A percentile compares a stretch with the other conserved stretches of the same genome.
Evolutionary conservation across 192 early-diverging fungal species (phyloP).

Genomic region (Entomortierella chlamydospora): DNA sequence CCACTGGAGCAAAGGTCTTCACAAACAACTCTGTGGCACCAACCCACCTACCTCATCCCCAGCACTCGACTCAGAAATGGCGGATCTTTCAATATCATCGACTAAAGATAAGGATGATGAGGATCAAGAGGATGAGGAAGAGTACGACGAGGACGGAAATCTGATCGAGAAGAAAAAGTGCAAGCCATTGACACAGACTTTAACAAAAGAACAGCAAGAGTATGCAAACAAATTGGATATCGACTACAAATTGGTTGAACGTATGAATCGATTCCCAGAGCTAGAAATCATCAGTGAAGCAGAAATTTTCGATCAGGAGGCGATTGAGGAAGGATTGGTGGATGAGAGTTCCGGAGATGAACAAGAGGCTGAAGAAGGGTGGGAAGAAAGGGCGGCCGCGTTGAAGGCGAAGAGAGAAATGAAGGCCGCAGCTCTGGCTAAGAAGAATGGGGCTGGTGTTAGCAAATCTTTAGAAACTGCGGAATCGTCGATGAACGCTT

Average conservation of each 20-base stretch:
- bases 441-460: slow-evolving; percentile 24
- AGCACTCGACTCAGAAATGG: slow-evolving; percentile 5
- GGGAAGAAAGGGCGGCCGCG: slow-evolving; percentile 39
- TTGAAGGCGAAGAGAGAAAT: slow-evolving; percentile 43
- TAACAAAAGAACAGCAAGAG: slow-evolving; percentile 45
- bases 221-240: slow-evolving; percentile 54
- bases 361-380: slow-evolving; percentile 51
- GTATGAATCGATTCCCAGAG: slow-evolving; percentile 64
- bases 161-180: slow-evolving; percentile 5
- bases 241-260: slow-evolving; percentile 29
- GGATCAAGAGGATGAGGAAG: slow-evolving; percentile 13
- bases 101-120: slow-evolving; percentile 12
- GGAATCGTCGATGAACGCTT: slow-evolving; percentile 49
- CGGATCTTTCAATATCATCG: slow-evolving; percentile 38
- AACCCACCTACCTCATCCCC: slow-evolving; percentile 13
- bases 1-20: slow-evolving; percentile 85
- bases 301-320: slow-evolving; percentile 63
- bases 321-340: slow-evolving; percentile 59
- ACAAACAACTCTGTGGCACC: slow-evolving; percentile 70
- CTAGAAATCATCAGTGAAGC: slow-evolving; percentile 77
- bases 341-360: slow-evolving; percentile 53
- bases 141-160: slow-evolving; percentile 32
- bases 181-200: slow-evolving; percentile 30
- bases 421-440: slow-evolving; percentile 27
- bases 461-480: slow-evolving; percentile 36